A percentile compares a stretch with the other conserved stretches of the same genome.
These are phyloP conservation scores for Chrysoporthe cubensis DNA, from an alignment of 2,329 filamentous ascomycete species.

Conservation along the genomic window DNA sequence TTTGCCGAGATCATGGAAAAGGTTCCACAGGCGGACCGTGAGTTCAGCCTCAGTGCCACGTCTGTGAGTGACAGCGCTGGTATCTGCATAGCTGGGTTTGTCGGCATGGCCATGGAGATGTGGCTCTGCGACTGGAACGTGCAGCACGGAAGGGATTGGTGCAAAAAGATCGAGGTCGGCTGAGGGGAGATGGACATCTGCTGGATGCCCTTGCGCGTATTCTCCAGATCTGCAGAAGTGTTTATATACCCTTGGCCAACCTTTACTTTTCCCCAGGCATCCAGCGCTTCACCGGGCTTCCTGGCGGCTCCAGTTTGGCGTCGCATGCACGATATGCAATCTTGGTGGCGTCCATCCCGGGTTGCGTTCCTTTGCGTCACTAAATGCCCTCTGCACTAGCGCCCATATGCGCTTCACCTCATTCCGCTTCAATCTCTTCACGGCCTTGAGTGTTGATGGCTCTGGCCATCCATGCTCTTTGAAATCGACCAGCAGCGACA, in stretches of 20 bases:
- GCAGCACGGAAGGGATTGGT: conserved; percentile 75
- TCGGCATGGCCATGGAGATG: conserved; percentile 82
- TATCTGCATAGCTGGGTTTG: conserved; percentile 84
- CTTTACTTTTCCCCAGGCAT: background rate
- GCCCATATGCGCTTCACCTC: conserved; percentile 29
- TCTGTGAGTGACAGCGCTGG: conserved; percentile 91
- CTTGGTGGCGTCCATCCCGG: conserved; percentile 22
- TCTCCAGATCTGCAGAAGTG: background rate
- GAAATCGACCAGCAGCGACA: conserved; percentile 29
- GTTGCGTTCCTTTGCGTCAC: conserved; percentile 9
- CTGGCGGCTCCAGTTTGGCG: conserved; percentile 24
- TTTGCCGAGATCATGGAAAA: conserved; percentile 93
- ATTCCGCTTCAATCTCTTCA: conserved; percentile 24
- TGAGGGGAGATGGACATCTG: conserved; percentile 29
- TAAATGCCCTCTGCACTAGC: conserved; percentile 22
- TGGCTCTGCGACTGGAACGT: conserved; percentile 86
- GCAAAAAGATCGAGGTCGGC: conserved; percentile 56
- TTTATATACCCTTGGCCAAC: too few relatives aligned
- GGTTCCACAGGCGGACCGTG: conserved; percentile 75
- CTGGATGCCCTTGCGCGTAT: background rate
- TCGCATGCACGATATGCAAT: conserved; percentile 26
- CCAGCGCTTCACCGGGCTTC: conserved; percentile 17
- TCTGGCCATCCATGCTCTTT: conserved; percentile 29
- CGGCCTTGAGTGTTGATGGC: conserved; percentile 16
- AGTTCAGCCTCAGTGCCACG: conserved; percentile 89